Evolutionary conservation across 306 rosid species (phyloP), one percentile per base, ranked within the genome.

Genomic region (Castanea mollissima): DNA sequence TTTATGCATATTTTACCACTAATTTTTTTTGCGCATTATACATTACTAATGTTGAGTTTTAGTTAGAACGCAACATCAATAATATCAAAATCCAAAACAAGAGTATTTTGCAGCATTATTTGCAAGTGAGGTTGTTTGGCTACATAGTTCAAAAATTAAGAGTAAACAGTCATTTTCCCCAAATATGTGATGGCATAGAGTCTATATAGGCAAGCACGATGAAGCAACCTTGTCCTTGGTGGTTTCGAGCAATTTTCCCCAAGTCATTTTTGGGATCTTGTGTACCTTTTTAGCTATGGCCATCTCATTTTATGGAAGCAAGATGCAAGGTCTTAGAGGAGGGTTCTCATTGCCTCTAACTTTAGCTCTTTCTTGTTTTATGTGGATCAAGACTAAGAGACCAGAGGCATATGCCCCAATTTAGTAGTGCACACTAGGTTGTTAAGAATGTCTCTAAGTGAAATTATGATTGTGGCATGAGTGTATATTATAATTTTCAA

Each of bases 261-360:
- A 87, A 55, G 82, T 79, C 5, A 5, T 80, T 64, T 75, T 84
- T 13, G 85, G 86, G 32, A 84, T 77, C 55, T 20, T 64, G 0
- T 80, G 79, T 6, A 6, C 10, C 44, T 6, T 38, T 65, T 89
- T 82, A 0, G 87, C 87, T 0, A 79, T 84, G 32, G 86, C 88
- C 1, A 69, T 89, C 73, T 87, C 90, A 1, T 86, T 86, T 62
- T 27, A 80, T 38, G 76, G 84, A 14, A 84, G 80, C 34, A 15
- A 46, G 15, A 4, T 84, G 35, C 87, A 87, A 1, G 87, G 90
- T 34, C 34, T 89, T 38, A 31, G 82, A 0, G 92, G 92, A 55
- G 92, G 92, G 3, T 72, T 89, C 1, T 71, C 92, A 0, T 29
- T 89, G 87, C 92, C 92, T 0, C 85, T 89, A 55, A 86, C 90